Conservation (phyloP, 371 early-diverging fungal species). For the Mucor mucedo region DNA sequence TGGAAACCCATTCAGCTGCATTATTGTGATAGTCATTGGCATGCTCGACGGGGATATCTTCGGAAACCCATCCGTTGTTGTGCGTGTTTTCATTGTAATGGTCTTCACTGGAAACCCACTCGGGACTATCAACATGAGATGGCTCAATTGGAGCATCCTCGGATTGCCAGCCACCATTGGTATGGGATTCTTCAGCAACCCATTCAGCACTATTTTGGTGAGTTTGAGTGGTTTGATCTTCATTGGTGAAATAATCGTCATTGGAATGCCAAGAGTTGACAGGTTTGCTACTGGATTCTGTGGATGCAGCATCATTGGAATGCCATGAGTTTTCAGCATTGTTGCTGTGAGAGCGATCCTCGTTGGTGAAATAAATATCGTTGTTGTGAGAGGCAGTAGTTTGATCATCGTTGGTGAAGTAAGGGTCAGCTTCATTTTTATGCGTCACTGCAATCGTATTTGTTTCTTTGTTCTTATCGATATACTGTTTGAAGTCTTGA, state of each 20-base stretch:
- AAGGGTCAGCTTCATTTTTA: slow-evolving; percentile 35
- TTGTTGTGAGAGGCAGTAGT: background rate
- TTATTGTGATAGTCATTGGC: background rate
- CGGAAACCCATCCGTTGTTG: slow-evolving; percentile 14
- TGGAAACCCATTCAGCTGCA: slow-evolving; percentile 18
- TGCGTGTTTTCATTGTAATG: background rate
- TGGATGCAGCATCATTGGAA: slow-evolving; percentile 18
- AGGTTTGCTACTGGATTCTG: slow-evolving; percentile 7
- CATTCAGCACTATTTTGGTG: slow-evolving; percentile 29
- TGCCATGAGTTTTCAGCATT: slow-evolving; percentile 9
- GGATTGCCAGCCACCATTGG: slow-evolving; percentile 32
- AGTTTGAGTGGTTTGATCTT: slow-evolving; percentile 11
- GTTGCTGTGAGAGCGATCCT: slow-evolving; percentile 17
- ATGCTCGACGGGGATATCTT: slow-evolving; percentile 10
- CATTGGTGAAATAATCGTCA: slow-evolving; percentile 38
- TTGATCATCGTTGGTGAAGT: slow-evolving; percentile 26
- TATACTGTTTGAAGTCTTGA: slow-evolving; percentile 32
- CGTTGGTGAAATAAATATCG: slow-evolving; percentile 17
- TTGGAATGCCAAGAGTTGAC: slow-evolving; percentile 12
- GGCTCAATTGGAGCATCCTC: slow-evolving; percentile 11
- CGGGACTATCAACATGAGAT: background rate
- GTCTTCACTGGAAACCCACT: slow-evolving; percentile 4
- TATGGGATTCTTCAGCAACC: slow-evolving; percentile 24
- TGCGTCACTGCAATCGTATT: slow-evolving; percentile 40
- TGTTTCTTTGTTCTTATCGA: slow-evolving; percentile 37